Conservation (phyloP, 1,139 yeast genomes). For the Barnettozyma hawaiiensis region DNA sequence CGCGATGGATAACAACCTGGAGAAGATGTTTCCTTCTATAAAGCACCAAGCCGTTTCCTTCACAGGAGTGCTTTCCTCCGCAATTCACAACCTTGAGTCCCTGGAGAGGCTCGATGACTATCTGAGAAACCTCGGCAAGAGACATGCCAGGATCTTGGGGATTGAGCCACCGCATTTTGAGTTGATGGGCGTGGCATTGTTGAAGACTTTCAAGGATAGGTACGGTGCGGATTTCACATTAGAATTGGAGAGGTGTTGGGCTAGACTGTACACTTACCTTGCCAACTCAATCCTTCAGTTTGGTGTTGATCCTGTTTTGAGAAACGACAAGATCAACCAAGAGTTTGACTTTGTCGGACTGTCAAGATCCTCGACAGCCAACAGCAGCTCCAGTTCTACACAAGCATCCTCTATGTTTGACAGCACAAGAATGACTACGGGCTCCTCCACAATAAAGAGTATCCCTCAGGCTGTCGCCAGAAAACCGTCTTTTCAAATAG, state of each 20-base stretch:
- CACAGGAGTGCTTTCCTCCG: conserved; percentile 72
- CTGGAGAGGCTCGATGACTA: conserved; percentile 50
- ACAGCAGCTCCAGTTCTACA: conserved; percentile 4
- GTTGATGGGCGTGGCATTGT: conserved; percentile 72
- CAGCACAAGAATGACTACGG: background rate
- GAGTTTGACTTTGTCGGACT: conserved; percentile 12
- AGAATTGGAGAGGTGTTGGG: conserved; percentile 62
- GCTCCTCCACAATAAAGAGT: background rate
- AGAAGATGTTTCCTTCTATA: conserved; percentile 56
- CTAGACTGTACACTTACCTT: conserved; percentile 46
- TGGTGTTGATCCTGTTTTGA: conserved; percentile 56
- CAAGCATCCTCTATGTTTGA: conserved; percentile 5
- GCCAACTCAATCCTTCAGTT: conserved; percentile 62
- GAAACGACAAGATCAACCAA: conserved; percentile 22
- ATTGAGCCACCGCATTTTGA: conserved; percentile 71
- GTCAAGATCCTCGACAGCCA: conserved; percentile 3
- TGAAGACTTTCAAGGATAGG: conserved; percentile 69
- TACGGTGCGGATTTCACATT: conserved; percentile 44
- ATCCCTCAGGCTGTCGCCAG: background rate
- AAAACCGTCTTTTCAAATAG: background rate
- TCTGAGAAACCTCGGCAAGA: conserved; percentile 59
- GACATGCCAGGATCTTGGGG: conserved; percentile 71
- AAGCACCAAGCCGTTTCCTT: conserved; percentile 71
- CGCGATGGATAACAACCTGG: conserved; percentile 47
- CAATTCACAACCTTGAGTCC: conserved; percentile 43